Evolutionary conservation across 768 basidiomycete species (phyloP), one percentile per base, ranked within the genome.

Genomic region (Mycena haematopus): DNA sequence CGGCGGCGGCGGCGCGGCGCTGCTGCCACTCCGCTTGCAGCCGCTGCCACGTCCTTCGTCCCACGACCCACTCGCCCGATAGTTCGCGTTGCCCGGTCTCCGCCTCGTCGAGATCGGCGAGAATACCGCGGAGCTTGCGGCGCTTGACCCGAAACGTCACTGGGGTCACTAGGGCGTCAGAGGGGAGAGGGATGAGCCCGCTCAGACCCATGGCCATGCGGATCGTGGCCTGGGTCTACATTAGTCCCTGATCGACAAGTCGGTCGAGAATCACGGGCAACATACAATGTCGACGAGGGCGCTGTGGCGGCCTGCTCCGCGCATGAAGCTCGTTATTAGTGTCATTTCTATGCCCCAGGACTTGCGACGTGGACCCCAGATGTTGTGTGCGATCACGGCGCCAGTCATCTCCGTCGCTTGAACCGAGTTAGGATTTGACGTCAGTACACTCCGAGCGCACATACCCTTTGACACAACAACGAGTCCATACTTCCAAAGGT

Each of bases 271-370:
- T 45, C 44, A 45, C 44, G 22, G 6, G 10, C 0, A 9, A 52
- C 85, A 68, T 62, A 91, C 90, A 47, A 98, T 88, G 69, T 96
- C 92, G 6, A 92, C 88, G 15, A 99, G 81, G 45, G 88, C 85
- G 11, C 91, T 89, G 74, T 96, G 92, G 33, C 86, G 82, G 15
- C 88, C 88, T 33, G 91, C 86, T 42, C 93, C 92, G 56, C 95
- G 87, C 82, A 95, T 91, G 69, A 96, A 82, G 60, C 86, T 87
- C n/a, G 86, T 86, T 15, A 94, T 84, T 31, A 96, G 82, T 2
- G 96, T 96, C 92, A 98, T 93, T 76, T 93, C 91, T 56, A 95
- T 88, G 0, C 95, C 94, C 96, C 96, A 99, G 7, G 90, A 88
- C 72, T 91, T 91, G 71, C 88, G 87, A 45, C 90, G 87, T 0